Evolutionary conservation across 2,329 filamentous ascomycete genomes (phyloP).

Genomic region (Colletotrichum eremochloae): DNA sequence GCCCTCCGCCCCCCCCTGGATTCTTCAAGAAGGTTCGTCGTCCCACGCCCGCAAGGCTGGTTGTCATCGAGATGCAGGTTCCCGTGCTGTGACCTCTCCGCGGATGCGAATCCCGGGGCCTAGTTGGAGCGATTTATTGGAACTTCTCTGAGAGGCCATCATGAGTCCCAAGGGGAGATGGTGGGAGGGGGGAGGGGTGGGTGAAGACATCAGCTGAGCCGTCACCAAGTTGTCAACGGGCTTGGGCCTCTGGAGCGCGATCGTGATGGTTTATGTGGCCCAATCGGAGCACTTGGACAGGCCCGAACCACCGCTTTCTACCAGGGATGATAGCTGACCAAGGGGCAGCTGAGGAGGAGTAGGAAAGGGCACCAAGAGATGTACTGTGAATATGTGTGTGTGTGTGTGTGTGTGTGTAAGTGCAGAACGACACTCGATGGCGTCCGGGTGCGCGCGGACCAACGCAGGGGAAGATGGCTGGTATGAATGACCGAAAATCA

Average conservation of each 20-base stretch:
- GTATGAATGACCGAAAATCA: not conserved
- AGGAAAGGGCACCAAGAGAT: not conserved
- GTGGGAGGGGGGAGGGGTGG: not conserved
- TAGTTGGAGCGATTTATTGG: constrained; percentile 11
- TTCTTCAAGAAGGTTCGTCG: not conserved
- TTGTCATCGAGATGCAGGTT: constrained; percentile 29
- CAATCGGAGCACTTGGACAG: not conserved
- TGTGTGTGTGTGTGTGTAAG: not conserved
- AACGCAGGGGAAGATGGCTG: not conserved
- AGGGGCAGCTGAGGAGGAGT: too few species aligned
- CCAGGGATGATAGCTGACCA: not conserved
- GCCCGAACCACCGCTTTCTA: not conserved
- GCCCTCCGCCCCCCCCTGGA: constrained; percentile 8
- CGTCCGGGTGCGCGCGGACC: not conserved
- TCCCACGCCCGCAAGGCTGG: not conserved
- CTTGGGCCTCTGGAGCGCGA: not conserved
- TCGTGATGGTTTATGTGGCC: not conserved
- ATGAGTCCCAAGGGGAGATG: not conserved
- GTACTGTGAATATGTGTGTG: not conserved
- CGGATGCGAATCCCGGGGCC: not conserved
- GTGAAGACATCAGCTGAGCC: constrained; percentile 16
- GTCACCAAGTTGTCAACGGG: not conserved
- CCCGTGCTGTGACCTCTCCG: constrained; percentile 11
- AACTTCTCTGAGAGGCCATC: not conserved
- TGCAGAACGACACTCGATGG: constrained; percentile 1